A percentile compares a stretch with the other conserved stretches of the same genome.
Evolutionary conservation across 345 rosid species (phyloP).

Genomic region (Moricandia arvensis): DNA sequence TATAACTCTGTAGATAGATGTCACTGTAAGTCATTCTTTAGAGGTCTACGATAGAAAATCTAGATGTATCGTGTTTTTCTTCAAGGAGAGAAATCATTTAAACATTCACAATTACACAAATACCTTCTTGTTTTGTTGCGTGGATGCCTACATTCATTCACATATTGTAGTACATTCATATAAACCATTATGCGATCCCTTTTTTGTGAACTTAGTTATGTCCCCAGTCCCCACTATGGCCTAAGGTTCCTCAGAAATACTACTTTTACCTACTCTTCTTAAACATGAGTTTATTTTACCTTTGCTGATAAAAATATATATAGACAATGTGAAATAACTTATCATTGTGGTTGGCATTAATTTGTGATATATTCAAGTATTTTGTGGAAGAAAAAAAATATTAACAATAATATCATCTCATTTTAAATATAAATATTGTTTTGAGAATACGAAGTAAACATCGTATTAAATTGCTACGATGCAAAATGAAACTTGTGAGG

Average conservation of each 20-base stretch:
- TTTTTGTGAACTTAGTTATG: not conserved
- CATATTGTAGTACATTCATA: not conserved
- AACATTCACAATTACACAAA: not conserved
- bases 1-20: slow-evolving; percentile 11
- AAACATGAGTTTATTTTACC: not conserved
- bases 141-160: slow-evolving; percentile 9
- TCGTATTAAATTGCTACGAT: not conserved
- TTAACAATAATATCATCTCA: not conserved
- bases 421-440: not conserved
- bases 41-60: not conserved
- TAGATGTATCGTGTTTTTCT: not conserved
- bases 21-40: not conserved
- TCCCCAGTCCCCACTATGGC: not conserved
- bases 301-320: not conserved
- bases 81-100: not conserved
- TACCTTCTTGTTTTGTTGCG: not conserved
- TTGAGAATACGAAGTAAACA: not conserved
- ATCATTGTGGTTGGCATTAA: not conserved
- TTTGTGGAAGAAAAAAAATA: not conserved
- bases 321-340: not conserved
- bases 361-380: not conserved
- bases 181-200: not conserved
- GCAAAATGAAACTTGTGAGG: not conserved
- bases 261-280: not conserved
- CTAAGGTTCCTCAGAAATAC: not conserved